Evolutionary conservation across 768 basidiomycete genomes (phyloP).

Genomic region (Boletus speciosus): DNA sequence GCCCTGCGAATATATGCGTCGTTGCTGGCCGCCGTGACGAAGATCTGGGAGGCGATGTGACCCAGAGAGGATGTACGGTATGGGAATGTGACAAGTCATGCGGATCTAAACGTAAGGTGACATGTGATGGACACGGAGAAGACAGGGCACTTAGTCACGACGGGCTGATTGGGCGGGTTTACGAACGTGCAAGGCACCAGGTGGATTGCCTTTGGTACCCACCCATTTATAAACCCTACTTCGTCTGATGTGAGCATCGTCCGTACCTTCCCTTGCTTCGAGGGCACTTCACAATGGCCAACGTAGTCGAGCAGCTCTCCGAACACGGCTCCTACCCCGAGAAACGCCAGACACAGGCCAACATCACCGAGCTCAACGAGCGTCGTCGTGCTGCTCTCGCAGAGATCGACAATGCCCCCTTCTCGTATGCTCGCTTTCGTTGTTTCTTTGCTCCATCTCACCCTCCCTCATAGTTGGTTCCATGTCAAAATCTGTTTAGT

Average conservation of each 20-base stretch:
- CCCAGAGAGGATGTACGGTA: background rate
- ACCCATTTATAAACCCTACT: slow-evolving; percentile 7
- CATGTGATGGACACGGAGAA: background rate
- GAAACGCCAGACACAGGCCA: slow-evolving; percentile 15
- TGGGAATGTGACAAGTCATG: background rate
- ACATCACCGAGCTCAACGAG: slow-evolving; percentile 53
- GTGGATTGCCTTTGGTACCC: background rate
- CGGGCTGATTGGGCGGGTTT: slow-evolving; percentile 4
- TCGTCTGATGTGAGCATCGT: background rate
- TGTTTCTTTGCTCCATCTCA: background rate
- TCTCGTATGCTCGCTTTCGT: slow-evolving; percentile 53
- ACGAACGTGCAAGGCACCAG: slow-evolving; percentile 32
- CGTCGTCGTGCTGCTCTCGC: slow-evolving; percentile 76
- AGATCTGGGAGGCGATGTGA: background rate
- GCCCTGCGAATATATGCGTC: too few species aligned
- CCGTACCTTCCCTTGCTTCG: background rate
- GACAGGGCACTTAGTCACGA: background rate
- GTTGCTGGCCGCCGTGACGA: background rate
- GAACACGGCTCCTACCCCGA: slow-evolving; percentile 31
- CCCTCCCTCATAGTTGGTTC: slow-evolving; percentile 56
- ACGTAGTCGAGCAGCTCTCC: slow-evolving; percentile 21
- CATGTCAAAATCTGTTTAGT: slow-evolving; percentile 73
- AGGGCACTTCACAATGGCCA: slow-evolving; percentile 16
- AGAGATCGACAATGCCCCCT: slow-evolving; percentile 83
- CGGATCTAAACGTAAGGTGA: background rate